These are phyloP conservation scores for Trifolium subterraneum DNA, from an alignment of 306 rosid species.

Conservation along the genomic window DNA sequence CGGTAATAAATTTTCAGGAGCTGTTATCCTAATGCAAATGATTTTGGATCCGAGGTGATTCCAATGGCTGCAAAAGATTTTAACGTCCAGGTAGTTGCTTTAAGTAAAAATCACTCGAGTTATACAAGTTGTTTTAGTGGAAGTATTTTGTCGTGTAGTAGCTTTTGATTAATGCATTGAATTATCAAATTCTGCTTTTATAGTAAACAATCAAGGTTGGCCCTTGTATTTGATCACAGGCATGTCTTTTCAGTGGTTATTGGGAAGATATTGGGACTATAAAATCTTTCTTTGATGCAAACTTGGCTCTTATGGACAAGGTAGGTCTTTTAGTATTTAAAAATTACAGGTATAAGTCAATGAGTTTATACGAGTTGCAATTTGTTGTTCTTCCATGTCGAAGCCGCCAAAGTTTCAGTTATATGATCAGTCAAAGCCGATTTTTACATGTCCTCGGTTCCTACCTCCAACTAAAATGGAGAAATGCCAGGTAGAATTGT, in stretches of 20 bases:
- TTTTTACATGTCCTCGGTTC: slow-evolving; percentile 52
- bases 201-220: slow-evolving; percentile 29
- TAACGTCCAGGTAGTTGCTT: slow-evolving; percentile 53
- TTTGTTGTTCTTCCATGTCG: slow-evolving; percentile 44
- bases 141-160: slow-evolving; percentile 16
- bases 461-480: slow-evolving; percentile 61
- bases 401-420: slow-evolving; percentile 59
- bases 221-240: slow-evolving; percentile 47
- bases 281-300: slow-evolving; percentile 63
- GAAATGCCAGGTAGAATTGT: slow-evolving; percentile 48
- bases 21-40: slow-evolving; percentile 58
- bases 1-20: slow-evolving; percentile 40
- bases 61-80: slow-evolving; percentile 59
- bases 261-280: slow-evolving; percentile 69
- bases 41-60: slow-evolving; percentile 62
- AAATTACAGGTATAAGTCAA: slow-evolving; percentile 31
- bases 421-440: slow-evolving; percentile 59
- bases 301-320: slow-evolving; percentile 59
- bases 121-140: slow-evolving; percentile 2
- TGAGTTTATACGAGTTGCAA: slow-evolving; percentile 28
- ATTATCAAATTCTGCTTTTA: slow-evolving; percentile 25
- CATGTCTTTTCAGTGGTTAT: slow-evolving; percentile 58
- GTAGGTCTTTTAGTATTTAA: slow-evolving; percentile 41
- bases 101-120: background rate
- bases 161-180: slow-evolving; percentile 32